Base-by-base conservation (phyloP, 78 protist species). In the Chrysochromulina parva region DNA sequence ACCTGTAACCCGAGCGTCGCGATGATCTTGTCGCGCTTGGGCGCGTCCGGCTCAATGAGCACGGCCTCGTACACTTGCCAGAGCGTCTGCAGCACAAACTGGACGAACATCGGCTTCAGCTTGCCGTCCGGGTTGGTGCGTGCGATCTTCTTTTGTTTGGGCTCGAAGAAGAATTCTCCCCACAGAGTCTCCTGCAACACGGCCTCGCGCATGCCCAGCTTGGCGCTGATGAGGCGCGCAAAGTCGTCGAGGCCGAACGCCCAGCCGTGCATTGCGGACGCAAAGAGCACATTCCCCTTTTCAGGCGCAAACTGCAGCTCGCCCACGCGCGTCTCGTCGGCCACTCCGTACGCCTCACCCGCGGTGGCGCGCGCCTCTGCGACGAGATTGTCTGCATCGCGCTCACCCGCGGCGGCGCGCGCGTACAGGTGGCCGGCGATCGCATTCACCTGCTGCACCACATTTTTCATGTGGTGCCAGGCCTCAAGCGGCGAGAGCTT, bases 231-330 rank as follows among this genome's bases (percentile, higher is more conserved):
- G 13, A 94, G 47, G 53, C 57, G 24, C 0, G 97, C 97, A 69
- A 97, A 96, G n/a, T 87, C 48, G 26, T 50, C 59, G 3, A 95
- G 1, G 16, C 80, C n/a, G 89, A 97, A 97, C 28, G 96, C 99
- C 99, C 99, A 98, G n/a, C 98, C 98, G 76, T 96, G 96, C 26
- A 85, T 14, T 3, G 98, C 97, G 13, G 96, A 93, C 0, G 98
- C 96, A 55, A 98, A 98, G 1, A 96, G 90, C n/a, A 98, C 99
- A 73, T 98, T 98, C 53, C 99, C 99, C 28, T 82, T 73, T 53
- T 89, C 93, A 13, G 99, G 99, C 50, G 87, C 66, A 22, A 98
- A 98, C 71, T 91, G 93, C 17, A 81, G 28, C 5, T 24, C 24
- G 6, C 5, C 28, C 5, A 71, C 90, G 11, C 13, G 7, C 48